Evolutionary conservation across 148 eudicot genomes (phyloP), one percentile per base, ranked within the genome.

Genomic region (Rhododendron molle): DNA sequence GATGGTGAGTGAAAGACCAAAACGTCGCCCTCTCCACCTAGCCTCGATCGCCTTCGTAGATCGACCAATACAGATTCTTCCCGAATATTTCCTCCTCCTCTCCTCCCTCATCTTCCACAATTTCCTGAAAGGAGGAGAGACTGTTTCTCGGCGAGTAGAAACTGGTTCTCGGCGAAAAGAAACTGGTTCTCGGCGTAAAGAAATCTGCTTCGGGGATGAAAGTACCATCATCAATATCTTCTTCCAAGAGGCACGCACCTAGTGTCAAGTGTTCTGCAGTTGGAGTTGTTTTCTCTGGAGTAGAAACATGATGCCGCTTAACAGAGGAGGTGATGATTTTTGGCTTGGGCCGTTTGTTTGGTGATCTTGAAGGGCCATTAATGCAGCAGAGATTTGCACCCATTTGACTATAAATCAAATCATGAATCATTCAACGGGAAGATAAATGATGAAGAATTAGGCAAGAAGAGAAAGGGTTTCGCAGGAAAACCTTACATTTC

Each of bases 61-160:
- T 58, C 65, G 44, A 21, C 73, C 56, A n/a, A 11, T 81, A n/a
- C 38, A 3, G 14, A 28, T 62, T 62, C 4, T 62, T 62, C 4
- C 21, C 62, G 11, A 76, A 52, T 21, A 13, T 83, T 40, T 79
- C 84, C 20, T 52, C 85, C 1, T 82, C 83, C 54, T 81, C 67
- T 16, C 49, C 85, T 54, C 11, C 76, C 44, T 82, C 85, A 23
- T 83, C 84, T 38, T 80, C 83, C 78, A 23, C 81, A 23, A 83
- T 13, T 34, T 46, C 83, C 4, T 43, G 81, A 2, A 81, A 38
- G 0, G 81, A 81, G 43, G 43, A n/a, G n/a, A n/a, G 83, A 80
- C 86, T 83, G 15, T 26, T 50, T 40, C 60, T 88, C 2, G 89
- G 87, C 2, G 87, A 82, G 58, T 49, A 88, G 44, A 82, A 88